Evolutionary conservation across 2,329 filamentous ascomycete genomes (phyloP).

Genomic region (Stemphylium beticola): DNA sequence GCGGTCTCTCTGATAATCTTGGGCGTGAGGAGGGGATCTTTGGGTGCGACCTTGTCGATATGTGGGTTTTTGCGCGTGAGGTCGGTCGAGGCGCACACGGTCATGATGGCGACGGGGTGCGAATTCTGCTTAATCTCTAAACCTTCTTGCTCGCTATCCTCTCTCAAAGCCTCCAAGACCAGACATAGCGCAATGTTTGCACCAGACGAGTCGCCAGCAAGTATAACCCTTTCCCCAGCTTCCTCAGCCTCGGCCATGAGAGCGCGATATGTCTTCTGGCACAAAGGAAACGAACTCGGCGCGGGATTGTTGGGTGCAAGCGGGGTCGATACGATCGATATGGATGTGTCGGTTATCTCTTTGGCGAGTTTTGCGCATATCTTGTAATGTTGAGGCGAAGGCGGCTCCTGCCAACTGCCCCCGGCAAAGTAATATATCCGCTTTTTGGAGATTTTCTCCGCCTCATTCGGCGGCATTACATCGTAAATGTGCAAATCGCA

Average conservation of each 20-base stretch:
- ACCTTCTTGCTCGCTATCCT: constrained; percentile 28
- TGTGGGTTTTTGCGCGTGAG: constrained; percentile 55
- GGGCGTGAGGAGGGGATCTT: constrained; percentile 56
- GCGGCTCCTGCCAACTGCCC: constrained; percentile 62
- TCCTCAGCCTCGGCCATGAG: constrained; percentile 50
- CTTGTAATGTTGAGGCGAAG: constrained; percentile 60
- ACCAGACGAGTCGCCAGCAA: constrained; percentile 63
- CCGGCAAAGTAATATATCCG: constrained; percentile 63
- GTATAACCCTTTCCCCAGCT: constrained; percentile 53
- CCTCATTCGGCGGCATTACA: constrained; percentile 33
- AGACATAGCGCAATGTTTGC: constrained; percentile 59
- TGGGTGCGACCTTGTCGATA: constrained; percentile 49
- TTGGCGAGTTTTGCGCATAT: constrained; percentile 55
- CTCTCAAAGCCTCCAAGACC: constrained; percentile 47
- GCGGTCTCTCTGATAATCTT: constrained; percentile 53
- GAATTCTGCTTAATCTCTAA: constrained; percentile 12
- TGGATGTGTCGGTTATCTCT: constrained; percentile 49
- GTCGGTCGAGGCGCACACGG: constrained; percentile 59
- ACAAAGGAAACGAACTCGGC: constrained; percentile 54
- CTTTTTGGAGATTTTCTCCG: constrained; percentile 25
- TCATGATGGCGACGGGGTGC: constrained; percentile 50
- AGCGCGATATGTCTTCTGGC: constrained; percentile 54
- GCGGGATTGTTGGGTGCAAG: constrained; percentile 62
- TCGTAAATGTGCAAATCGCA: constrained; percentile 57
- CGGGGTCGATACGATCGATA: constrained; percentile 61